Evolutionary conservation across 176 grass and related monocot genomes (phyloP), one percentile per base, ranked within the genome.

Genomic region (Aechmea fasciata): DNA sequence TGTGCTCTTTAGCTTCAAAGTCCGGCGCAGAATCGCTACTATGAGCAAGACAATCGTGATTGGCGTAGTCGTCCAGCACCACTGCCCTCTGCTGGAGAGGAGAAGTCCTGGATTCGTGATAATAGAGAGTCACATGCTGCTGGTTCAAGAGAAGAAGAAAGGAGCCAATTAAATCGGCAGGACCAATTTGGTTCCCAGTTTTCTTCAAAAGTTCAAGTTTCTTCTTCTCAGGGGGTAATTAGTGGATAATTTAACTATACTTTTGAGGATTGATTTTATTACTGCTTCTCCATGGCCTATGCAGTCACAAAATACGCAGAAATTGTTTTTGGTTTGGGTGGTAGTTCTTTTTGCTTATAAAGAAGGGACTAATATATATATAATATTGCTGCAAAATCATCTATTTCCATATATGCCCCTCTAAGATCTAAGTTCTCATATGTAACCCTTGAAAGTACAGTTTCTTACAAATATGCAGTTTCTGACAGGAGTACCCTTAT

Each of bases 101-200:
- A 90, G 77, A 85, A 87, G 72, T 90, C 94, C 10, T 99, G 95
- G 95, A 76, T 90, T 59, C 79, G 84, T 63, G 94, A 99, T 63
- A 72, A 66, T 74, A 96, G 87, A 73, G 85, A 82, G 72, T 62
- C 75, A 71, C 76, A 68, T 66, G 67, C 17, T 79, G 84, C 87
- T 65, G 78, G 62, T 67, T 79, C 78, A 48, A 87, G 82, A 69
- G 79, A 82, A 59, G 75, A 78, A 71, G 92, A 59, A 59, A 19
- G 55, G 19, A 19, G 84, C 14, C 89, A 81, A 73, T 71, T 72
- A 73, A 85, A 69, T 80, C 87, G 67, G 57, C 86, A 89, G 65
- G 83, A 87, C 65, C 87, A 90, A 71, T 78, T 75, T 26, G 83
- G 74, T 68, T 81, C 75, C 29, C 87, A 59, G 61, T 79, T 84